A percentile compares a stretch with the other conserved stretches of the same genome.
Conservation (phyloP, 2,329 filamentous ascomycete genomes). For the Diplocarpon mali region DNA sequence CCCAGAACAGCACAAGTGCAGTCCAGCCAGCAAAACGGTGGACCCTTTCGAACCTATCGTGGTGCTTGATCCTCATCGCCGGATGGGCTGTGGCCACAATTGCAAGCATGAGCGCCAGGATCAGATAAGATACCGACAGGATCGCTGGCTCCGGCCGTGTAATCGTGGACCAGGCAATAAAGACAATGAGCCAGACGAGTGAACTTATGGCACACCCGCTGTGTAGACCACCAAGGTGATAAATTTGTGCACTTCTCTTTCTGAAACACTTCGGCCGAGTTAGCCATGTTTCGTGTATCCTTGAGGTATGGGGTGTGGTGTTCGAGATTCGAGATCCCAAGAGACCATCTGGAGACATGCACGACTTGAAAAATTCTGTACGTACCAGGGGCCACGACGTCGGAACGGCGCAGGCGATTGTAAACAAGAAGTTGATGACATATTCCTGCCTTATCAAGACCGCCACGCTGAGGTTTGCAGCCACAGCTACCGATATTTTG, state of each 20-base stretch:
- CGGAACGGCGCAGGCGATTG: constrained; percentile 35
- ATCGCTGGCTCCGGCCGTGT: constrained; percentile 20
- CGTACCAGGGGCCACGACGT: constrained; percentile 32
- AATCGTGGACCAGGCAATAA: constrained; percentile 20
- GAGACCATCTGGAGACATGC: no score
- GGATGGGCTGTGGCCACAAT: constrained; percentile 57
- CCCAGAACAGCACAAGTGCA: constrained; percentile 54
- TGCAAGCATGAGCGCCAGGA: constrained; percentile 43
- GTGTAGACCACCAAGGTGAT: constrained; percentile 43
- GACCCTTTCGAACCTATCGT: constrained; percentile 59
- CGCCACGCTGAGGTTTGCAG: constrained; percentile 30
- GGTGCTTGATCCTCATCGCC: constrained; percentile 46
- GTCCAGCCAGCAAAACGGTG: constrained; percentile 69
- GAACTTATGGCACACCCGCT: constrained; percentile 39
- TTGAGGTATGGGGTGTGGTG: no score
- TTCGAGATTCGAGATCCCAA: no score
- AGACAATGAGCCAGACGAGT: constrained; percentile 35
- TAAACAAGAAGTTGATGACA: constrained; percentile 41
- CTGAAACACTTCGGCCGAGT: constrained; percentile 29
- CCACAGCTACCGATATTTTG: constrained; percentile 3
- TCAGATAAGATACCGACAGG: constrained; percentile 41
- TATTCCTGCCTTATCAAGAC: constrained; percentile 43
- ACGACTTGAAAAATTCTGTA: no score
- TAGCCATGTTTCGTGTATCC: no score
- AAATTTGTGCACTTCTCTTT: constrained; percentile 36